phyloP scores from a whole-genome alignment of 768 basidiomycete species.

The Suillus variegatus region DNA sequence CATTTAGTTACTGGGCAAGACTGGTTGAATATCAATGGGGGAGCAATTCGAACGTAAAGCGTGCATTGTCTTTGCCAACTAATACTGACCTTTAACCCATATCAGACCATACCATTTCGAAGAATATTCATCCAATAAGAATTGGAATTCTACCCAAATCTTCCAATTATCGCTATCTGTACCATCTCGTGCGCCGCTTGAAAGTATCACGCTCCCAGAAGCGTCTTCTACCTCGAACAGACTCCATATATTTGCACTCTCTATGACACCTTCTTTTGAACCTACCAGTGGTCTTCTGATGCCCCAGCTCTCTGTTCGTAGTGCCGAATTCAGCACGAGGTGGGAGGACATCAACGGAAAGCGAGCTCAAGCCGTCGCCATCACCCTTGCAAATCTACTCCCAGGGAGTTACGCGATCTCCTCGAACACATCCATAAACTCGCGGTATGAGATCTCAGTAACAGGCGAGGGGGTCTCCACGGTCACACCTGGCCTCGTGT shows the following conservation, averaged over 20 bases:
- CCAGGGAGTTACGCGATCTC: constrained; percentile 32
- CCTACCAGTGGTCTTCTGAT: constrained; percentile 23
- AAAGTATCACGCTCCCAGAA: constrained; percentile 46
- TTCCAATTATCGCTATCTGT: constrained; percentile 47
- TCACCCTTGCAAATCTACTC: constrained; percentile 53
- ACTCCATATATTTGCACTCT: constrained; percentile 48
- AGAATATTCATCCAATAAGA: constrained; percentile 32
- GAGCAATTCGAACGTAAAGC: constrained; percentile 45
- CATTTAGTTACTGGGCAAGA: constrained; percentile 45
- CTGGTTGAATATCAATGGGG: constrained; percentile 45
- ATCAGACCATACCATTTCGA: constrained; percentile 49
- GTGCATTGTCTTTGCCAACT: neutral
- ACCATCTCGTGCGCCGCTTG: constrained; percentile 40
- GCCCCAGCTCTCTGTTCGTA: constrained; percentile 41
- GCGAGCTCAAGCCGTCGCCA: constrained; percentile 49
- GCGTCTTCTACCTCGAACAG: constrained; percentile 28
- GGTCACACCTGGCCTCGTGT: constrained; percentile 39
- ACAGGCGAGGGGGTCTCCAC: constrained; percentile 43
- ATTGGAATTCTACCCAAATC: constrained; percentile 45
- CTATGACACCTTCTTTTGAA: constrained; percentile 37
- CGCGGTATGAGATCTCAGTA: constrained; percentile 38
- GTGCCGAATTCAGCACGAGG: constrained; percentile 45
- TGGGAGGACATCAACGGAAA: constrained; percentile 42
- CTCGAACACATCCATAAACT: constrained; percentile 32
- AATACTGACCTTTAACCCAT: constrained; percentile 2